phyloP scores from a whole-genome alignment of 768 basidiomycete species.

The Phanerochaete sordida region DNA sequence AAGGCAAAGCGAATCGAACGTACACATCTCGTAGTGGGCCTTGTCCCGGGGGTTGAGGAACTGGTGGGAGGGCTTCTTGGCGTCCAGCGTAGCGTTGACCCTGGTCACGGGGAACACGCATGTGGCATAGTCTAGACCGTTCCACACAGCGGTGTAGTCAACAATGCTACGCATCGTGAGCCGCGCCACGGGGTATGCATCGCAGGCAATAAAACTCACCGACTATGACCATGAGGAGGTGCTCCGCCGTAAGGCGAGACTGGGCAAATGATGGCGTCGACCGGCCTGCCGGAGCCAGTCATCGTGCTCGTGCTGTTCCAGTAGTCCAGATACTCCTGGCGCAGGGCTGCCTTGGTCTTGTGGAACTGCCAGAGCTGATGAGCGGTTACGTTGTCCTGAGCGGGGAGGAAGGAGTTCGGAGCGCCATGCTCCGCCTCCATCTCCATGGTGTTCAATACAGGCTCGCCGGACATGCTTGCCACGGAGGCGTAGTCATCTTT shows the following conservation, averaged over 20 bases:
- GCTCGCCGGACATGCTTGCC: conserved; percentile 20
- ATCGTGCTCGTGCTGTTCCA: conserved; percentile 51
- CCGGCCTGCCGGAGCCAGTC: conserved; percentile 68
- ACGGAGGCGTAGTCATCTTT: conserved; percentile 15
- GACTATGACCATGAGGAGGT: conserved; percentile 57
- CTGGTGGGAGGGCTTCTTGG: conserved; percentile 36
- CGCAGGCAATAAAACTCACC: too few species aligned
- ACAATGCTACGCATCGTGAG: conserved; percentile 31
- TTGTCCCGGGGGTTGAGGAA: conserved; percentile 50
- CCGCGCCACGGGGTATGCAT: too few species aligned
- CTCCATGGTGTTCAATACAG: conserved; percentile 22
- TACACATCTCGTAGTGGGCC: conserved; percentile 50
- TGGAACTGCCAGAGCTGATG: conserved; percentile 70
- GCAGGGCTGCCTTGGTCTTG: conserved; percentile 43
- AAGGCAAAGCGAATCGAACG: conserved; percentile 18
- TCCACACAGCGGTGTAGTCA: conserved; percentile 63
- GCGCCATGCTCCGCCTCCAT: conserved; percentile 5
- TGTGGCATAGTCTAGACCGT: conserved; percentile 62
- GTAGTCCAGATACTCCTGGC: conserved; percentile 54
- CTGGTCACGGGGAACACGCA: conserved; percentile 61
- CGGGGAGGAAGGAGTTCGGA: conserved; percentile 25
- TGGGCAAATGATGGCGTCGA: conserved; percentile 74
- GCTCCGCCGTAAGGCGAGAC: conserved; percentile 53
- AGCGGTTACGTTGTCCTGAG: conserved; percentile 36
- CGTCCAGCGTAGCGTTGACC: conserved; percentile 54